Evolutionary conservation across 768 basidiomycete genomes (phyloP), one percentile per base, ranked within the genome.

Genomic region (Boletus eberwhitei): DNA sequence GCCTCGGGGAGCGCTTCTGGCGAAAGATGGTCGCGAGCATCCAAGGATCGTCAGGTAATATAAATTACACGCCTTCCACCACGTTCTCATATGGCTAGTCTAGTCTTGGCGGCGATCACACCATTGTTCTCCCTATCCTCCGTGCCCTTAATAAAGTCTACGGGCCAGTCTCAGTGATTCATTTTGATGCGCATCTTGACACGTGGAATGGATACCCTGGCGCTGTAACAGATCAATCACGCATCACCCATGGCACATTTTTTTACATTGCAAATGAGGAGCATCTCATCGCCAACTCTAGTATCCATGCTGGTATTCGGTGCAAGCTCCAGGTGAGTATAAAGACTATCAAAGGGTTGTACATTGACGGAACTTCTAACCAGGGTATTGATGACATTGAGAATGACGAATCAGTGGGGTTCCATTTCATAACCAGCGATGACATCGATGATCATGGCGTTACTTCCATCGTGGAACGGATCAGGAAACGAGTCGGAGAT

Each of bases 231-330:
- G 79, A 77, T 38, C 86, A 84, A 68, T 85, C 83, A 45, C 84
- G 76, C 54, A 75, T 92, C 38, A 93, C 85, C 0, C 93, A 95
- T 61, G 93, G 92, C 51, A 88, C 87, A 1, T 94, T 92, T 75
- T 95, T 94, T 74, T 82, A 84, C 69, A 68, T 88, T 36, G 93
- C 93, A 0, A 78, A 79, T 24, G 79, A 89, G 61, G 89, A 93
- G 66, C 88, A 88, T 2, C 76, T 93, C 38, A 79, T 94, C 78
- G 71, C 80, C 34, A 84, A 86, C 55, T 79, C 81, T 38, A 80
- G 88, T 57, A 83, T 95, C 26, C 93, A 95, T 65, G 93, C 86
- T 9, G 92, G 93, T 5, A 87, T 95, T 57, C 77, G 92, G 41
- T 90, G 88, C 71, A 89, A 89, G 63, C 74, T 94, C 41, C 70